Evolutionary conservation across 768 basidiomycete species (phyloP), one percentile per base, ranked within the genome.

Genomic region (Russula abietina): DNA sequence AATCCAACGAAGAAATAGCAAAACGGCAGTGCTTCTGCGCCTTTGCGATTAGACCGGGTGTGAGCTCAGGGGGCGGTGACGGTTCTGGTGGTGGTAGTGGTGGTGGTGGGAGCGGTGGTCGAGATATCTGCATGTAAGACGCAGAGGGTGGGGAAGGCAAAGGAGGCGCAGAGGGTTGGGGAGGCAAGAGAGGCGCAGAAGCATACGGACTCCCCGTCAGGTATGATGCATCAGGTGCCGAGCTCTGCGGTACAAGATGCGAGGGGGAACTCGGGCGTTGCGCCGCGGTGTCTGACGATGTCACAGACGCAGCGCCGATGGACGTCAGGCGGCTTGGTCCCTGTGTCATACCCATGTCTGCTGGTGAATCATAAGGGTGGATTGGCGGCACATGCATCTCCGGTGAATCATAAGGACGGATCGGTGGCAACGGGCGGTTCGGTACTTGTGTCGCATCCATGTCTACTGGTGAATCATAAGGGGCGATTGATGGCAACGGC

Each of bases 1-100:
- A 98, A 71, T 98, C 93, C 59, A 99, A 78, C n/a, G 97, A 85
- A 33, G 91, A 93, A 61, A 98, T 91, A 8, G 96, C 96, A 75
- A 89, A 97, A 57, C 83, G 82, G 68, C 93, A 93, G 69, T 95
- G 93, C 71, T 91, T 97, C 79, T 99, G 95, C 16, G 83, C 84
- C 65, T 87, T 84, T 22, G 86, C 79, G 28, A 97, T 81, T 57
- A 85, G 71, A 57, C 76, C 77, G 4, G 89, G 84, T 1, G 88
- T 83, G 51, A 93, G 73, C 36, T 86, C 85, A 10, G 68, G 50
- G 10, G 67, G 62, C 2, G 68, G 65, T n/a, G 64, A 59, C 24
- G 70, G 46, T 36, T 46, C 56, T 9, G 28, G 17, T 11, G 55
- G 61, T 11, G 55, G 51, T 26, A 57, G 39, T 9, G 28, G 17